These are phyloP conservation scores for Aspergillus sp. DNA, from an alignment of 2,329 filamentous ascomycete genomes.

Conservation along the genomic window DNA sequence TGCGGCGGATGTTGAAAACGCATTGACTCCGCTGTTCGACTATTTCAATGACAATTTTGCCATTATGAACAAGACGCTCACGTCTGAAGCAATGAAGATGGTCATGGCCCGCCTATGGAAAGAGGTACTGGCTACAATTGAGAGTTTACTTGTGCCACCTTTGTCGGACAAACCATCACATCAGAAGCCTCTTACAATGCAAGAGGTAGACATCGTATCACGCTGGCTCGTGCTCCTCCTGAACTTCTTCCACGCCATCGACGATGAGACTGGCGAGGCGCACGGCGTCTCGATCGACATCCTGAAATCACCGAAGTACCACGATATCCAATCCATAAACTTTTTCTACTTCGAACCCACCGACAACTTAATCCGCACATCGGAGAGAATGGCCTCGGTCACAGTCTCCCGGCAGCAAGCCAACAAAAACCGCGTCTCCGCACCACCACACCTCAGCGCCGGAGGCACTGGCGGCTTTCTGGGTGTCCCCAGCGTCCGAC, in stretches of 20 bases:
- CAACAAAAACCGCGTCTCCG: conserved; percentile 60
- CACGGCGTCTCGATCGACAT: conserved; percentile 85
- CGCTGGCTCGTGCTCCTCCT: conserved; percentile 88
- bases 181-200: conserved; percentile 73
- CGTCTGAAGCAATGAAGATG: conserved; percentile 91
- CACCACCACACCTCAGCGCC: conserved; percentile 50
- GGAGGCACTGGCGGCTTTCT: conserved; percentile 41
- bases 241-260: conserved; percentile 88
- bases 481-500: conserved; percentile 42
- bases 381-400: conserved; percentile 87
- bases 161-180: conserved; percentile 88
- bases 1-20: conserved; percentile 68
- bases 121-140: conserved; percentile 87
- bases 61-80: conserved; percentile 96
- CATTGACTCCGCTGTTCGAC: conserved; percentile 74
- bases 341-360: conserved; percentile 98
- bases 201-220: conserved; percentile 91
- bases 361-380: conserved; percentile 86
- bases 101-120: conserved; percentile 99
- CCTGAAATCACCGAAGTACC: conserved; percentile 94
- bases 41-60: conserved; percentile 99
- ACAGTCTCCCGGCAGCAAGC: conserved; percentile 71
- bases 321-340: conserved; percentile 90
- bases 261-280: conserved; percentile 74
- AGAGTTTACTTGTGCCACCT: conserved; percentile 82